Evolutionary conservation across 805 yeast genomes (phyloP).

Genomic region (Lachancea waltii): DNA sequence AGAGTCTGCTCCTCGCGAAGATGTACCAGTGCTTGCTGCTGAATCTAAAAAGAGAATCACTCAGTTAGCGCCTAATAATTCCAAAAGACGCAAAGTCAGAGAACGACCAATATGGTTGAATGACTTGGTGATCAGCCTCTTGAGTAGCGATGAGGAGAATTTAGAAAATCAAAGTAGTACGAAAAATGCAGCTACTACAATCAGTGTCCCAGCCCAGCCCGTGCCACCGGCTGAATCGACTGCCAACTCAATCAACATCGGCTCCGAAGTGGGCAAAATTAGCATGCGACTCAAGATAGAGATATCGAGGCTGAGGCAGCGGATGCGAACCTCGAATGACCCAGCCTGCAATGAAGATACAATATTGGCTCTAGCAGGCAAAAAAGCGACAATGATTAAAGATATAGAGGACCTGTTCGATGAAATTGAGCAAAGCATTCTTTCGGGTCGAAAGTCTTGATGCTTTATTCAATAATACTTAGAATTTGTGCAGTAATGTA

Average conservation of each 20-base stretch:
- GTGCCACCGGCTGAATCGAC: neutral
- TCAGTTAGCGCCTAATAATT: too few relatives aligned
- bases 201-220: neutral
- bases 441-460: too few relatives aligned
- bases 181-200: neutral
- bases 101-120: conserved; percentile 3
- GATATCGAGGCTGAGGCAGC: conserved; percentile 4
- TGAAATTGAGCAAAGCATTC: too few relatives aligned
- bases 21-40: too few relatives aligned
- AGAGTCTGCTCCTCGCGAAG: too few relatives aligned
- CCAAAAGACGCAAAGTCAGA: neutral
- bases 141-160: conserved; percentile 19
- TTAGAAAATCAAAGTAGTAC: conserved; percentile 2
- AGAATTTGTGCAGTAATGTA: too few relatives aligned
- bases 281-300: conserved; percentile 9
- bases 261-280: conserved; percentile 5
- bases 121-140: conserved; percentile 8
- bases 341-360: neutral
- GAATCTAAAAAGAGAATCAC: too few relatives aligned
- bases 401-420: conserved; percentile 5
- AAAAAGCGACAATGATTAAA: conserved; percentile 9
- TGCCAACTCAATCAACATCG: conserved; percentile 10
- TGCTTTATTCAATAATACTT: too few relatives aligned
- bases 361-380: conserved; percentile 51
- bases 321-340: neutral